These are phyloP conservation scores for Nemania sp. DNA, from an alignment of 2,329 filamentous ascomycete species.

Conservation along the genomic window DNA sequence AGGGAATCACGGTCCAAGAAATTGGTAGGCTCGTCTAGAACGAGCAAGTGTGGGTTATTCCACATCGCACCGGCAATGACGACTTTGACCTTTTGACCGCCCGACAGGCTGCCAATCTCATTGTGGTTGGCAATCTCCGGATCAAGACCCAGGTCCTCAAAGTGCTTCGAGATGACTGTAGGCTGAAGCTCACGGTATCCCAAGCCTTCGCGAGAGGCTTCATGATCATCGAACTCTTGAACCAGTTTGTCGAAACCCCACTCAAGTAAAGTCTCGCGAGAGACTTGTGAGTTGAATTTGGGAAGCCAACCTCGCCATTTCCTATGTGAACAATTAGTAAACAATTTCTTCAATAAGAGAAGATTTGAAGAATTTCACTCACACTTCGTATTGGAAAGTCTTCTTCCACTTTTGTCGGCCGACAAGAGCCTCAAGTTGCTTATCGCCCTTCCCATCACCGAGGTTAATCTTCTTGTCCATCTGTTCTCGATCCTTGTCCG, in stretches of 20 bases:
- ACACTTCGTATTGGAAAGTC: conserved; percentile 96
- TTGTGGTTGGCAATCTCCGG: conserved; percentile 99
- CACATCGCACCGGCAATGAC: conserved; percentile 95
- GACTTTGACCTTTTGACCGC: conserved; percentile 98
- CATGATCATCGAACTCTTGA: conserved; percentile 98
- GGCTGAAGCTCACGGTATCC: conserved; percentile 93
- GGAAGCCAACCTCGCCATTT: conserved; percentile 91
- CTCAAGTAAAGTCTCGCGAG: conserved; percentile 84
- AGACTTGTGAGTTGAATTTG: conserved; percentile 91
- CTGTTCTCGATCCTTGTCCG: conserved; percentile 80
- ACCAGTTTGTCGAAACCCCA: conserved; percentile 90
- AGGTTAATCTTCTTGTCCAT: conserved; percentile 91
- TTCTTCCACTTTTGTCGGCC: conserved; percentile 99
- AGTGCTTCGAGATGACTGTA: conserved; percentile 94
- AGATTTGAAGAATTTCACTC: conserved; percentile 42
- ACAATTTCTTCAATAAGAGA: conserved; percentile 13
- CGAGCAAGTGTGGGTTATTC: conserved; percentile 97
- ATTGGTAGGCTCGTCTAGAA: conserved; percentile 98
- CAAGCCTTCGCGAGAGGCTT: conserved; percentile 96
- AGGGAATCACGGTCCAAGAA: conserved; percentile 98
- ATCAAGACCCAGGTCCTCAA: conserved; percentile 93
- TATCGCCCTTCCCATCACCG: conserved; percentile 75
- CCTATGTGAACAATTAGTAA: conserved; percentile 46
- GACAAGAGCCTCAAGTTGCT: conserved; percentile 84
- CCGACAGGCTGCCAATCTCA: conserved; percentile 92